Conservation (phyloP, 2,329 filamentous ascomycete species). For the Talaromyces sp. region DNA sequence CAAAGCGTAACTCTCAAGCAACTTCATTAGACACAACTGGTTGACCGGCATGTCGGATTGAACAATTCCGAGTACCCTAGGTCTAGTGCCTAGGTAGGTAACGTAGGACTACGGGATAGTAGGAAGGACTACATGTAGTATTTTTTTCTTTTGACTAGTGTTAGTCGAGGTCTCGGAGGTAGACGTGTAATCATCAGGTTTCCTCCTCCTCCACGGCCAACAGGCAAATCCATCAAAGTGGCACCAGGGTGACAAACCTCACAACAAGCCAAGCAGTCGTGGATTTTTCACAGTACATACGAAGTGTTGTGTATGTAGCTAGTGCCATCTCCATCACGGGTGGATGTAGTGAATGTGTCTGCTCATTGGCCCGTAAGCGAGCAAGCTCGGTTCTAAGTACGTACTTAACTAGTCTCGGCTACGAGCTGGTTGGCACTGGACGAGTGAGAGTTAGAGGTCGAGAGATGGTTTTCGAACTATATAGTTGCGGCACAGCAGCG, state of each 20-base stretch:
- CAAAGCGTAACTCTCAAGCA: background rate
- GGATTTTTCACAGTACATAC: background rate
- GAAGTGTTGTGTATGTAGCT: background rate
- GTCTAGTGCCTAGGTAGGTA: background rate
- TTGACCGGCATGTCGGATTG: background rate
- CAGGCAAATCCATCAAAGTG: background rate
- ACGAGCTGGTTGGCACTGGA: background rate
- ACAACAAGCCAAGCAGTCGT: background rate
- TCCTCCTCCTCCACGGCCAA: background rate
- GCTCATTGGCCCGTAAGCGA: constrained; percentile 1
- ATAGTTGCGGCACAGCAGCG: constrained; percentile 12
- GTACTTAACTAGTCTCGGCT: background rate
- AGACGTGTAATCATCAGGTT: background rate
- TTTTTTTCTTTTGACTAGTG: background rate
- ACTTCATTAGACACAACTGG: background rate
- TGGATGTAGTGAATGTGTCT: background rate
- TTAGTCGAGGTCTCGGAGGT: background rate
- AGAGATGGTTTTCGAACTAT: background rate
- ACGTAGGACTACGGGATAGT: background rate
- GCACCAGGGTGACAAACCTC: background rate
- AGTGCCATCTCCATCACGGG: background rate
- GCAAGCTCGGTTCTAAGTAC: background rate
- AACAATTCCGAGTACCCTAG: background rate
- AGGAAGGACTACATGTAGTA: background rate
- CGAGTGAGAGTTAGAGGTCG: background rate